Percentiles rank a stretch among this genome's conserved stretches.
Evolutionary conservation across 148 eudicot species (phyloP).

Genomic region (Gaultheria prostrata): DNA sequence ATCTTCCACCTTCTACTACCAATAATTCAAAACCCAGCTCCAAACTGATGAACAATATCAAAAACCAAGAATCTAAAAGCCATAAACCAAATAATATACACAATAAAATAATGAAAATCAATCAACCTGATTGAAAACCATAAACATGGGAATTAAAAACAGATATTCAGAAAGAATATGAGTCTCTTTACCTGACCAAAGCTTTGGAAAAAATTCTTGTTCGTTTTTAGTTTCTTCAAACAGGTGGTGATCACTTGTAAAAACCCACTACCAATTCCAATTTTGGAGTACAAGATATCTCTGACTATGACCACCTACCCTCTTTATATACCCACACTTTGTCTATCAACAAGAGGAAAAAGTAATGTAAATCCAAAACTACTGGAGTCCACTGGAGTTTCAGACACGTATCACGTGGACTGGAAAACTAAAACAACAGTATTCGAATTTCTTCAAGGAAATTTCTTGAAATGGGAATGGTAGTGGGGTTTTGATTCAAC

Average conservation of each 20-base stretch:
- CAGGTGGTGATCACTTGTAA: not conserved
- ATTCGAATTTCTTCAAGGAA: constrained; percentile 5
- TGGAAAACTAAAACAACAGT: constrained; percentile 7
- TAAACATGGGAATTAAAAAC: not conserved
- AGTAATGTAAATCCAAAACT: not conserved
- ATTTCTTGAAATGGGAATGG: not conserved
- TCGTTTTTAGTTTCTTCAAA: not conserved
- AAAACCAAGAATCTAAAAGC: not conserved
- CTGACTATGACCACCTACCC: not conserved
- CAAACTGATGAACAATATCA: not conserved
- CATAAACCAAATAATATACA: not conserved
- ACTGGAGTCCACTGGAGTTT: constrained; percentile 9
- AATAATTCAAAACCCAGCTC: not conserved
- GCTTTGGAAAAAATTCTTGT: not conserved
- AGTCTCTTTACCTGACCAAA: constrained; percentile 9
- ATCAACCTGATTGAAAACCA: not conserved
- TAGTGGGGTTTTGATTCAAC: not conserved
- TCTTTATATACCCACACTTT: not conserved
- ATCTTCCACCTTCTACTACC: not conserved
- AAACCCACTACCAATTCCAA: not conserved
- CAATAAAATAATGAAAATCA: not conserved
- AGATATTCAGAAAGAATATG: not conserved
- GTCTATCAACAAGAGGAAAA: not conserved
- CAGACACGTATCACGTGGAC: constrained; percentile 21
- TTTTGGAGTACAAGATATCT: not conserved